Base-by-base conservation (phyloP, 805 yeast genomes). In the Nakazawaea wyomingensis region DNA sequence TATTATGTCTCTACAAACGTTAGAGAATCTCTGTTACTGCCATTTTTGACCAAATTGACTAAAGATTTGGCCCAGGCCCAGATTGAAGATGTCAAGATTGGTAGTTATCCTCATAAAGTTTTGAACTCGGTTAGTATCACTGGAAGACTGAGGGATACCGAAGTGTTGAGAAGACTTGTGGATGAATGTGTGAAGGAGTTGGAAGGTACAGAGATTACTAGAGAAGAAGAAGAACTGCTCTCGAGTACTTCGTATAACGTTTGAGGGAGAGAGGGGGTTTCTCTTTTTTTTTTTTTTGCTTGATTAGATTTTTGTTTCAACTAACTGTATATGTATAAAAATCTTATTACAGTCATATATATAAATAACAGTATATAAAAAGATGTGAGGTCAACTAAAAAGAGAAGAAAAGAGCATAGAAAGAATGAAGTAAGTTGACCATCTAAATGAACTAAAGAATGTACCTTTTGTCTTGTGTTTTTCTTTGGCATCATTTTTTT, bases 51-150 rank as follows among this genome's bases (percentile, higher is more conserved):
- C 1, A 54, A 62, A 2, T 57, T 84, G 22, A 93, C 85, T 50
- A 54, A 55, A 2, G 59, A 60, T 34, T n/a, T n/a, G n/a, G 66
- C 67, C 17, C 52, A 54, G 4, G 43, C n/a, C n/a, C n/a, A 38
- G 7, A 49, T 29, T 2, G 16, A 43, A 4, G 61, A 65, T 48
- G 69, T 87, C 39, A 88, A 87, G 55, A 70, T 88, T 37, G 96
- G 96, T 3, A 81, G 90, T 27, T 88, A 88, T 56, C 96, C 96
- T 1, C 96, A 88, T 59, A 71, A 77, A 61, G 70, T 74, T 1
- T 64, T 77, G 42, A 82, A 76, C 51, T 86, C 95, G 0, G 77
- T 88, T 16, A 83, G 95, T 51, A 72, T 88, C 14, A 68, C 85
- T 30, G 95, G 95, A 1, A 74, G 76, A 16, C 56, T 53, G 17